phyloP scores from a whole-genome alignment of 2,329 filamentous ascomycete species.

The Xylaria sp. region DNA sequence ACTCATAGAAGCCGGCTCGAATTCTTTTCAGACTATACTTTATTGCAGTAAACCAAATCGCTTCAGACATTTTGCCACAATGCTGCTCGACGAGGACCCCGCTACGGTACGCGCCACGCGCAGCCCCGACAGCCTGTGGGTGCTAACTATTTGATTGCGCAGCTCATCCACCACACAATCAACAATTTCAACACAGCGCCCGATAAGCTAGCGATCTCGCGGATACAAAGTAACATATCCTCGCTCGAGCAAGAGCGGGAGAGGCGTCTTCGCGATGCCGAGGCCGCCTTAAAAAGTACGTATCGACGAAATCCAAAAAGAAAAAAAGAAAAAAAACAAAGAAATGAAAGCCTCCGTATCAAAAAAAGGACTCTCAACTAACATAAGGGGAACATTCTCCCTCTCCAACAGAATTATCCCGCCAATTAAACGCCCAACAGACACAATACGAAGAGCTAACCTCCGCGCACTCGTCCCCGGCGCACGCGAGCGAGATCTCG shows the following conservation, averaged over 20 bases:
- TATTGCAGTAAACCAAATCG: background rate
- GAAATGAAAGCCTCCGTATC: background rate
- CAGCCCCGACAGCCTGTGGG: too few species aligned
- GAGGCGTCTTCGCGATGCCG: conserved; percentile 77
- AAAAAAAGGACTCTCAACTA: conserved; percentile 2
- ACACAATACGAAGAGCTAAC: conserved; percentile 82
- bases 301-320: background rate
- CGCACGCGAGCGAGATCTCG: conserved; percentile 86
- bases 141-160: too few species aligned
- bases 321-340: background rate
- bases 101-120: conserved; percentile 71
- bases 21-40: background rate
- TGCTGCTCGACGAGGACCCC: conserved; percentile 95
- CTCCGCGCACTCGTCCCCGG: conserved; percentile 77
- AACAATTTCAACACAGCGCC: conserved; percentile 94
- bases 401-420: conserved; percentile 68
- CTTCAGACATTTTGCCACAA: conserved; percentile 60
- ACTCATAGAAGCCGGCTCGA: background rate
- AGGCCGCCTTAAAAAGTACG: conserved; percentile 71
- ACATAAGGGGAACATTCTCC: conserved; percentile 26
- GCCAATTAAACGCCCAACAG: conserved; percentile 78
- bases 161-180: conserved; percentile 93
- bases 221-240: conserved; percentile 84
- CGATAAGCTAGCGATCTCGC: conserved; percentile 84
- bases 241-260: conserved; percentile 87